Evolutionary conservation across 2,329 filamentous ascomycete species (phyloP).

Genomic region (Tympanopsis confertula): DNA sequence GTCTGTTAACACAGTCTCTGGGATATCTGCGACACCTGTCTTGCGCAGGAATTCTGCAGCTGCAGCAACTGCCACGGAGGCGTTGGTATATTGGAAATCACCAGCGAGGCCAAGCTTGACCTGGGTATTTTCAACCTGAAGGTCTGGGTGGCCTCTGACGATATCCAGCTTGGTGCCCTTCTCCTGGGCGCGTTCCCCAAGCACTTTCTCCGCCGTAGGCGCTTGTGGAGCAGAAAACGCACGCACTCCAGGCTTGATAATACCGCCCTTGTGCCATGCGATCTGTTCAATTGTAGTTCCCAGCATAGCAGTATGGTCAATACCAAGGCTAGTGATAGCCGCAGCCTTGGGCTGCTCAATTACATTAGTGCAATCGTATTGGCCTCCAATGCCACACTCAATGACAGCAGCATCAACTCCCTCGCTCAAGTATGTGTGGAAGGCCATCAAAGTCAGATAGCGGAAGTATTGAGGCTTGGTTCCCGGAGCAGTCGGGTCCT

Average conservation of each 20-base stretch:
- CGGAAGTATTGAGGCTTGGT: conserved; percentile 77
- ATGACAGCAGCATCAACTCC: conserved; percentile 70
- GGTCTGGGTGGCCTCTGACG: background rate
- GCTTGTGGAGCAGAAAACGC: conserved; percentile 51
- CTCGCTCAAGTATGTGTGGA: conserved; percentile 70
- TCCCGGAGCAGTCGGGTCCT: conserved; percentile 18
- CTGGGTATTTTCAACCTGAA: background rate
- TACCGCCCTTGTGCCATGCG: conserved; percentile 82
- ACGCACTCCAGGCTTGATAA: conserved; percentile 59
- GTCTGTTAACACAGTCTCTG: background rate
- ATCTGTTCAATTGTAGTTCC: conserved; percentile 72
- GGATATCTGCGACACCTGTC: background rate
- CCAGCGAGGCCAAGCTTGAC: conserved; percentile 1
- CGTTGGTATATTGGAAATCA: conserved; percentile 1
- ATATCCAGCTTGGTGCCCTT: background rate
- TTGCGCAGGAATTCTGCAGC: background rate
- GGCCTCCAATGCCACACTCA: conserved; percentile 88
- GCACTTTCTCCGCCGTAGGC: conserved; percentile 27
- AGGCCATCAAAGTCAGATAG: conserved; percentile 77
- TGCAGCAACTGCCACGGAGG: background rate
- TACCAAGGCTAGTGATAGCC: conserved; percentile 69
- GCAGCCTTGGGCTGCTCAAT: conserved; percentile 58
- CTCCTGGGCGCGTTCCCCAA: background rate
- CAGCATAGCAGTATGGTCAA: conserved; percentile 75
- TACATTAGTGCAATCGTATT: conserved; percentile 87